Conservation (phyloP, 805 yeast genomes). For the Nakazawaea siamensis region DNA sequence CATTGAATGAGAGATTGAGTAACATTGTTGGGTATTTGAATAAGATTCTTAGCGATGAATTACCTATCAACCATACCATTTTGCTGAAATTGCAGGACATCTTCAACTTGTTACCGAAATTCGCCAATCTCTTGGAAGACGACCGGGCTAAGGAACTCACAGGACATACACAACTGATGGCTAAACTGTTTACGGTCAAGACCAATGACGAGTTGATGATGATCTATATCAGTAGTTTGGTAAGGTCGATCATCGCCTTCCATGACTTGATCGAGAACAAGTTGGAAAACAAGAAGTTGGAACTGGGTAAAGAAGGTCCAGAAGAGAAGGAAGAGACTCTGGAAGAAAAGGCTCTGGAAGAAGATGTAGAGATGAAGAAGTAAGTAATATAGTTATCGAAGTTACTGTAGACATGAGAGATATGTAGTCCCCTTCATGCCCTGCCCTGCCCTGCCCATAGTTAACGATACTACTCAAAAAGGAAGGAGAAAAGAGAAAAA, state of each 20-base stretch:
- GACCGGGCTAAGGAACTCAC: conserved; percentile 10
- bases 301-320: conserved; percentile 9
- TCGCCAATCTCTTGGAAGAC: conserved; percentile 24
- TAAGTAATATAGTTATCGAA: too few relatives aligned
- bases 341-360: conserved; percentile 6
- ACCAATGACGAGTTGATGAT: conserved; percentile 96
- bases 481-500: too few relatives aligned
- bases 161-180: conserved; percentile 25
- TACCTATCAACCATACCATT: conserved; percentile 86
- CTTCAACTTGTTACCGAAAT: conserved; percentile 85
- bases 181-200: conserved; percentile 80
- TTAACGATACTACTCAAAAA: too few relatives aligned
- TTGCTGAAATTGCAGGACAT: conserved; percentile 91
- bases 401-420: too few relatives aligned
- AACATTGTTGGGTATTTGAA: conserved; percentile 75
- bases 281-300: conserved; percentile 55
- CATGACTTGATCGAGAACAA: conserved; percentile 96
- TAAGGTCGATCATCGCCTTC: conserved; percentile 91
- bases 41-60: conserved; percentile 57
- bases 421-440: too few relatives aligned
- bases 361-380: conserved; percentile 10
- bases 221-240: conserved; percentile 80
- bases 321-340: conserved; percentile 13
- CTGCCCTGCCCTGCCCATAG: too few relatives aligned
- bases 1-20: conserved; percentile 68